Base-by-base conservation (phyloP, 371 early-diverging fungal genomes). In the Thermomucor indicae-seudaticae region DNA sequence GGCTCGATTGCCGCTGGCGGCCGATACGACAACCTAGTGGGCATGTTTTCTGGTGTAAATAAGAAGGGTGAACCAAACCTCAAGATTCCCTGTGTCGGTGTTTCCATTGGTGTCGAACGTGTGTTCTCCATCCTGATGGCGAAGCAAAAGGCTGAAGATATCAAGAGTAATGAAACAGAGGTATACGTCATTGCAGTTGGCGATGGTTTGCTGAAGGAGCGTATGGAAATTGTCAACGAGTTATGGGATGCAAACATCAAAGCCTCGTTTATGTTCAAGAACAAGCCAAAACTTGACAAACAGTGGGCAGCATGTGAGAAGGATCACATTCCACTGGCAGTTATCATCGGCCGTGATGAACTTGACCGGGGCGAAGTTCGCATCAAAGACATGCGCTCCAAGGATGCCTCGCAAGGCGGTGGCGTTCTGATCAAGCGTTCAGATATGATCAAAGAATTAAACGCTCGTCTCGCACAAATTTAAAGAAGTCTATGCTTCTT, bases 1-100 rank as follows among this genome's bases (percentile, higher is more conserved):
- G 99, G 99, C n/a, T 97, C 99, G 4, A 88, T 99, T 51, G 94
- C 97, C 27, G 99, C 96, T 3, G 99, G 99, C 57, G 99, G 99
- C 16, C 92, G 99, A 43, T 99, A 99, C 72, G 99, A 99, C 62
- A 88, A 95, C 47, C 82, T 99, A 57, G 99, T 99, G 3, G 95
- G 94, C 38, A 93, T 92, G 91, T 93, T 99, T 62, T 72, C 75
- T 35, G 81, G 84, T 40, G 72, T 62, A 34, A 81, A 83, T 65
- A 81, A 78, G 67, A 83, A 83, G 52, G 83, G 83, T 4, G 70
- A 75, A 30, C 81, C 86, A 43, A 83, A 79, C 53, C 57, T 81
- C 41, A 72, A 85, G 59, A 92, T 94, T 46, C 98, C 98, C 7
- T 99, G 99, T 69, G 98, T 99, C 6, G 99, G 99, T 47, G 79